These are phyloP conservation scores for Trypanosoma brucei DNA, from an alignment of 208 protist genomes.

Conservation along the genomic window DNA sequence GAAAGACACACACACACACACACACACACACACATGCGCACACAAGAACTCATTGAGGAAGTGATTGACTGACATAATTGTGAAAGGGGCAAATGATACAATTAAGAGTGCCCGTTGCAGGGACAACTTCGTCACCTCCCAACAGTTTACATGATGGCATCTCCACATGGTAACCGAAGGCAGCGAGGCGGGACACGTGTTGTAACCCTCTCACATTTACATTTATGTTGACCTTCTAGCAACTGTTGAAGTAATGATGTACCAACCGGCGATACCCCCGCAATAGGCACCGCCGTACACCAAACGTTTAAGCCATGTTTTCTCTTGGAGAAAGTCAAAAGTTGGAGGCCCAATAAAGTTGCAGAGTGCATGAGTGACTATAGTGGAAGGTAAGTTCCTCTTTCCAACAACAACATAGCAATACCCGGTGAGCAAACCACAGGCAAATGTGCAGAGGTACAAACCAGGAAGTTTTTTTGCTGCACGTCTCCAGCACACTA, in stretches of 20 bases:
- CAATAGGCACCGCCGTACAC: background rate
- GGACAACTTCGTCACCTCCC: no score
- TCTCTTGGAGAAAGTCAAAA: slow-evolving; percentile 23
- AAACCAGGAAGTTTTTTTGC: slow-evolving; percentile 10
- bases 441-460: slow-evolving; percentile 34
- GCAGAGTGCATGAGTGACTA: slow-evolving; percentile 48
- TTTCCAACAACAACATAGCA: slow-evolving; percentile 43
- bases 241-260: background rate
- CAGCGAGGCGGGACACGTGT: no score
- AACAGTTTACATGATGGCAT: no score
- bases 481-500: slow-evolving; percentile 15
- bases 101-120: no score
- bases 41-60: no score
- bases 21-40: no score
- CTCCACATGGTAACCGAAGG: no score
- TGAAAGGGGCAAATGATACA: no score
- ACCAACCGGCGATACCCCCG: slow-evolving; percentile 13
- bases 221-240: no score
- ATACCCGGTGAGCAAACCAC: slow-evolving; percentile 55
- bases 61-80: no score
- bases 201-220: no score
- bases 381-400: slow-evolving; percentile 37
- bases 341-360: slow-evolving; percentile 57
- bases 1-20: no score
- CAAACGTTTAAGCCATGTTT: background rate